phyloP scores from a whole-genome alignment of 1,284 basidiomycete species.

The Puccinia coronata region DNA sequence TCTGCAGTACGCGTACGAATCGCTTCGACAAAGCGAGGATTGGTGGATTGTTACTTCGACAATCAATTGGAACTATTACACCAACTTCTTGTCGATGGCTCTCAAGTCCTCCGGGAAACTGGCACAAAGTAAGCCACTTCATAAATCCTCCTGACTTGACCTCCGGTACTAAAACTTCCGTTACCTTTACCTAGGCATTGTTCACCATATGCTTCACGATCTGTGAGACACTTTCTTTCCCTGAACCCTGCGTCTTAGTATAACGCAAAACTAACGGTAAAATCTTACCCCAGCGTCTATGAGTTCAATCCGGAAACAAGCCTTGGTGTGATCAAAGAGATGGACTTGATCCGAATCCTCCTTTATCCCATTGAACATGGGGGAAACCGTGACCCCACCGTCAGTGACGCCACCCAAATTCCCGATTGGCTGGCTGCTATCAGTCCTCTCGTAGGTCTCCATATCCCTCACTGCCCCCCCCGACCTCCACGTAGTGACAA shows the following conservation, averaged over 20 bases:
- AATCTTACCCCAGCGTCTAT: background rate
- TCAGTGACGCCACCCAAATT: conserved; percentile 13
- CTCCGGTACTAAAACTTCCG: background rate
- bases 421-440: conserved; percentile 46
- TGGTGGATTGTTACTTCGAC: conserved; percentile 43
- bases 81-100: conserved; percentile 24
- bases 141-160: background rate
- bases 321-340: conserved; percentile 23
- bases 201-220: conserved; percentile 31
- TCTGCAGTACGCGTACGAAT: conserved; percentile 1
- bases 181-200: background rate
- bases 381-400: conserved; percentile 23
- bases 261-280: background rate
- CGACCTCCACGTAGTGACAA: background rate
- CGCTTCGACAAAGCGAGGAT: conserved; percentile 6
- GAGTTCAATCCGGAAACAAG: conserved; percentile 28
- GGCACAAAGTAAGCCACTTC: conserved; percentile 4
- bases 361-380: conserved; percentile 36
- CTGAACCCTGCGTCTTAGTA: no score
- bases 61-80: conserved; percentile 41
- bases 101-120: conserved; percentile 5
- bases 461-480: background rate
- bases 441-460: conserved; percentile 14
- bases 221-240: conserved; percentile 20
- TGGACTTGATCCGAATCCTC: conserved; percentile 40